A percentile compares a stretch with the other conserved stretches of the same genome.
phyloP scores from a whole-genome alignment of 2,329 filamentous ascomycete genomes.

The Akanthomyces lecanii region DNA sequence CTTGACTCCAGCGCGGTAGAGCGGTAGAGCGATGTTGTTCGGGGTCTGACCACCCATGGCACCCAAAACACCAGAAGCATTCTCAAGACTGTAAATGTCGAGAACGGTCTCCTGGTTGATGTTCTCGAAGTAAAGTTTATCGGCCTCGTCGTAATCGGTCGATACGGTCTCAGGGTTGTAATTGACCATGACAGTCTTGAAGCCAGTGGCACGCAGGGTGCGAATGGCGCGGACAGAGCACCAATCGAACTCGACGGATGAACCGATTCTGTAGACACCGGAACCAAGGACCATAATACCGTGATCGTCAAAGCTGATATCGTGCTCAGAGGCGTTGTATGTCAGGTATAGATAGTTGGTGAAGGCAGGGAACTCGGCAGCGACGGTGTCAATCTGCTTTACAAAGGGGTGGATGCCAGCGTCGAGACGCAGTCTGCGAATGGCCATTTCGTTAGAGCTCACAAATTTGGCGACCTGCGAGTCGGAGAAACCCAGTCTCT shows the following conservation, averaged over 20 bases:
- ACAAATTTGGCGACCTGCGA: constrained; percentile 90
- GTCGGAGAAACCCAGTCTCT: constrained; percentile 92
- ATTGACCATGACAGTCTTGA: constrained; percentile 97
- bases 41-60: constrained; percentile 97
- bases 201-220: constrained; percentile 75
- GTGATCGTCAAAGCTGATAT: constrained; percentile 79
- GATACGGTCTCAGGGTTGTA: constrained; percentile 86
- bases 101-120: constrained; percentile 86
- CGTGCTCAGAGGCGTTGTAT: constrained; percentile 85
- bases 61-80: constrained; percentile 77
- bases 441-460: constrained; percentile 88
- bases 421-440: constrained; percentile 80
- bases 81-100: constrained; percentile 89
- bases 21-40: constrained; percentile 91
- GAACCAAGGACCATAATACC: constrained; percentile 96
- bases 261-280: constrained; percentile 94
- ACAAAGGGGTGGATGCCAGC: constrained; percentile 82
- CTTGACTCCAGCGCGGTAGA: constrained; percentile 85
- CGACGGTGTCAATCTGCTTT: constrained; percentile 98
- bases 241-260: constrained; percentile 98
- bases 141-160: constrained; percentile 93
- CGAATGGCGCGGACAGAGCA: constrained; percentile 93
- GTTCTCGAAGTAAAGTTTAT: constrained; percentile 93
- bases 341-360: constrained; percentile 97
- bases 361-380: constrained; percentile 88